A percentile compares a stretch with the other conserved stretches of the same genome.
phyloP scores from a whole-genome alignment of 768 basidiomycete species.

The Lyophyllum shimeji region DNA sequence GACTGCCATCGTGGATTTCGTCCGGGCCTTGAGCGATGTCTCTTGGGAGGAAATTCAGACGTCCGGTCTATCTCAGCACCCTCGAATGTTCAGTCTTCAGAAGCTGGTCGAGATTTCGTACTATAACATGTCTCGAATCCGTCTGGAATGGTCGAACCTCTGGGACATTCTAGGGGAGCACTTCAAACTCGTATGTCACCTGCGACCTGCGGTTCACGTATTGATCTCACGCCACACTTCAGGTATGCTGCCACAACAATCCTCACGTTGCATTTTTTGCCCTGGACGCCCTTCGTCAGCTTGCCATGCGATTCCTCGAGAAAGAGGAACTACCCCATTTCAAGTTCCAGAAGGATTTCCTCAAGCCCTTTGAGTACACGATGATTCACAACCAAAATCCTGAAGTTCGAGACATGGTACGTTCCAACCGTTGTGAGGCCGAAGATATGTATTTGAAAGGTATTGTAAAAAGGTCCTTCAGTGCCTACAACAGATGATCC shows the following conservation, averaged over 20 bases:
- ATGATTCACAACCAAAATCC: constrained; percentile 97
- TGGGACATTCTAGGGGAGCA: constrained; percentile 99
- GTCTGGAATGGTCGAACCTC: constrained; percentile 96
- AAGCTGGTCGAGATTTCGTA: constrained; percentile 99
- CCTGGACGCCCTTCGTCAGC: constrained; percentile 90
- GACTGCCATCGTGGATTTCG: constrained; percentile 98
- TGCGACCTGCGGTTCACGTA: background rate
- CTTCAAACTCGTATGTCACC: constrained; percentile 82
- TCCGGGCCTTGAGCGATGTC: constrained; percentile 91
- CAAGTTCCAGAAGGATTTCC: constrained; percentile 98
- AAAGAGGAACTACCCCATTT: constrained; percentile 98
- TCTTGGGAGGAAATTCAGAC: constrained; percentile 99
- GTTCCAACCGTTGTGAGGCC: background rate
- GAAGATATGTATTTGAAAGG: constrained; percentile 1
- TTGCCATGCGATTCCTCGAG: constrained; percentile 98
- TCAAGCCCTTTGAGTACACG: constrained; percentile 97
- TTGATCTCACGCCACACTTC: constrained; percentile 6
- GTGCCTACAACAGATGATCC: constrained; percentile 98
- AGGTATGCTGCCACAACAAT: constrained; percentile 99
- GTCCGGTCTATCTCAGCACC: constrained; percentile 90
- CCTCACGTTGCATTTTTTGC: constrained; percentile 97
- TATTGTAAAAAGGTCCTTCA: constrained; percentile 71
- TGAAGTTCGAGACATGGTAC: constrained; percentile 93
- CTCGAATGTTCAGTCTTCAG: constrained; percentile 93
- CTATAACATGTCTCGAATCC: constrained; percentile 98